phyloP scores from a whole-genome alignment of 305 asterid genomes.

The Fraxinus albicans region DNA sequence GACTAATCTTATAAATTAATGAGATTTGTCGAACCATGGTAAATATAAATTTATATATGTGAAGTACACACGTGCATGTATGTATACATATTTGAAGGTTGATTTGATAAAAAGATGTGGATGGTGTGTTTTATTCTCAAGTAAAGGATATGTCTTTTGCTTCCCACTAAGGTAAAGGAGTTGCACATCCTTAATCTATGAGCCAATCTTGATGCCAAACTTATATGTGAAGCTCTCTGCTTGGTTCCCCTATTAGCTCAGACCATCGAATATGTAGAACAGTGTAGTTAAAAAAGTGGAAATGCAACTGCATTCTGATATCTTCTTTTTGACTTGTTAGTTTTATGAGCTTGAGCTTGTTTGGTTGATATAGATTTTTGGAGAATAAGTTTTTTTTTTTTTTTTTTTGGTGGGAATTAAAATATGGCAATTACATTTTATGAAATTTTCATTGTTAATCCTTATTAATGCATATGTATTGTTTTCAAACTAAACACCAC shows the following conservation, averaged over 20 bases:
- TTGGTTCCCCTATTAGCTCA: neutral
- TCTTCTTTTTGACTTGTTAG: neutral
- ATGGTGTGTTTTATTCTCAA: constrained; percentile 35
- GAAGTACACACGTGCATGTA: neutral
- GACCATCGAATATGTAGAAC: neutral
- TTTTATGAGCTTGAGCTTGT: no score
- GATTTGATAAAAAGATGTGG: constrained; percentile 29
- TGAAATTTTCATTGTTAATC: no score
- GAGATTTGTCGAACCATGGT: constrained; percentile 1
- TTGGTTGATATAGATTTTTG: no score
- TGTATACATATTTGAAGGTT: constrained; percentile 20
- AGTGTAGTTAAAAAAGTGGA: neutral
- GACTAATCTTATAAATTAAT: neutral
- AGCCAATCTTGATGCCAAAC: constrained; percentile 40
- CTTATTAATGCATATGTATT: no score
- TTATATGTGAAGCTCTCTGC: constrained; percentile 34
- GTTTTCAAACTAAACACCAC: no score
- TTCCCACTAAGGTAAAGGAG: constrained; percentile 43
- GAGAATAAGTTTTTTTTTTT: no score
- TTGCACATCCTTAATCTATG: constrained; percentile 26
- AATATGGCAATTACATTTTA: no score
- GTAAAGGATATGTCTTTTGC: constrained; percentile 44
- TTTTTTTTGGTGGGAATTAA: no score
- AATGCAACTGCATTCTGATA: neutral
- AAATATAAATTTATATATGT: neutral